A percentile compares a stretch with the other conserved stretches of the same genome.
phyloP scores from a whole-genome alignment of 495 filamentous ascomycete species.

The Neurospora tetraspora region DNA sequence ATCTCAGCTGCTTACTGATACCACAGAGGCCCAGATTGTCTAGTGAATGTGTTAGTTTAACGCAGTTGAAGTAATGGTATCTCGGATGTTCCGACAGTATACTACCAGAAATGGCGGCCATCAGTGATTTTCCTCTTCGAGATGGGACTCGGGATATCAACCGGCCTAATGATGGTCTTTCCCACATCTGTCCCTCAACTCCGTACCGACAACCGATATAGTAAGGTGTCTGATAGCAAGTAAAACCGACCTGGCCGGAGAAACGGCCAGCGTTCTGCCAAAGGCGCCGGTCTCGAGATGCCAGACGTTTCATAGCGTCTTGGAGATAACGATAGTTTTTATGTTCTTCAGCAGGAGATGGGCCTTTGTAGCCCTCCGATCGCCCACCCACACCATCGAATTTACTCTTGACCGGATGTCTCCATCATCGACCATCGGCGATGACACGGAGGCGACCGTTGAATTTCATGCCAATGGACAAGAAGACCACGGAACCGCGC shows the following conservation, averaged over 20 bases:
- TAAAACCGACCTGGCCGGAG: background rate
- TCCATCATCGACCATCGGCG: background rate
- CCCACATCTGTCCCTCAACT: background rate
- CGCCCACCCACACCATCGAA: background rate
- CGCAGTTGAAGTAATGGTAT: background rate
- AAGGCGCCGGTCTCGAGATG: background rate
- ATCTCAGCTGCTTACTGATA: background rate
- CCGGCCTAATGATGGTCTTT: background rate
- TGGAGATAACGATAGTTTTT: background rate
- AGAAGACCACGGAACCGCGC: background rate
- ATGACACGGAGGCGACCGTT: background rate
- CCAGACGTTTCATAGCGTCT: background rate
- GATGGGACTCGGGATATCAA: background rate
- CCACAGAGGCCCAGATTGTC: background rate
- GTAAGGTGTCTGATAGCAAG: background rate
- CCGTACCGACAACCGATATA: background rate
- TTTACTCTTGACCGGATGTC: background rate
- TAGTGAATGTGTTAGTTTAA: background rate
- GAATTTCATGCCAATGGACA: background rate
- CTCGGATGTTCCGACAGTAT: background rate
- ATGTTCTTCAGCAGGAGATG: background rate
- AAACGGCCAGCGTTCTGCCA: background rate
- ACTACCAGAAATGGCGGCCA: background rate
- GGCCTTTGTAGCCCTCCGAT: background rate
- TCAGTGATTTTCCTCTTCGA: background rate